Evolutionary conservation across 257 asterid genomes (phyloP), one percentile per base, ranked within the genome.

Genomic region (Anisodus tanguticus): DNA sequence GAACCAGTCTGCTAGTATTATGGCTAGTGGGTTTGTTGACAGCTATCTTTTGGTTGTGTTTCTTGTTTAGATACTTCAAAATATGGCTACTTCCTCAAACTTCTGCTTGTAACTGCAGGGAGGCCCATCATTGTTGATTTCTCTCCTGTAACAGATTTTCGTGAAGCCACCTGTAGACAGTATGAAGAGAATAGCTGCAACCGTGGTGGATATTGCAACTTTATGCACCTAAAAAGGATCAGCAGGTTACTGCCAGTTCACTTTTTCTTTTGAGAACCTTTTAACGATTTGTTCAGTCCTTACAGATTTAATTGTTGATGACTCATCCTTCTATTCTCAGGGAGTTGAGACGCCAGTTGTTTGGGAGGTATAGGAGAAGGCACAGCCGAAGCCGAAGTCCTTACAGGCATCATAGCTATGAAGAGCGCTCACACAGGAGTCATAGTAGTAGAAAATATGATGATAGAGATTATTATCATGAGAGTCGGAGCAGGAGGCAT

Each of bases 191-290:
- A 92, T 57, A 89, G 93, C 82, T 96, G 99, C 89, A 93, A 91
- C 85, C 99, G 99, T 81, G 98, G 98, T 84, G 98, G 99, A 16
- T 94, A 96, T 90, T 94, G 99, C 88, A 96, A 96, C 87, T 96
- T 96, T 87, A 96, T 96, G 99, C 99, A 94, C 88, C 95, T 93
- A 88, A 94, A 92, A 90, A 92, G 89, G 88, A 94, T 96, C 82
- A 83, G 98, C 93, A 93, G 97, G 99, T 94, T 69, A 69, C 5
- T 35, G 49, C 3, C n/a, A 58, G 2, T 69, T 69, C 53, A 39
- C 13, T 69, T 15, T 69, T 15, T 69, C 5, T 69, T n/a, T 35
- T 22, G 53, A 68, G 22, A 39, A 39, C 77, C n/a, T 37, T 41
- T 39, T 39, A 17, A 16, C 74, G 7, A 41, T 39, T 6, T 37